phyloP scores from a whole-genome alignment of 2,329 filamentous ascomycete species.

The Colletotrichum sansevieriae region DNA sequence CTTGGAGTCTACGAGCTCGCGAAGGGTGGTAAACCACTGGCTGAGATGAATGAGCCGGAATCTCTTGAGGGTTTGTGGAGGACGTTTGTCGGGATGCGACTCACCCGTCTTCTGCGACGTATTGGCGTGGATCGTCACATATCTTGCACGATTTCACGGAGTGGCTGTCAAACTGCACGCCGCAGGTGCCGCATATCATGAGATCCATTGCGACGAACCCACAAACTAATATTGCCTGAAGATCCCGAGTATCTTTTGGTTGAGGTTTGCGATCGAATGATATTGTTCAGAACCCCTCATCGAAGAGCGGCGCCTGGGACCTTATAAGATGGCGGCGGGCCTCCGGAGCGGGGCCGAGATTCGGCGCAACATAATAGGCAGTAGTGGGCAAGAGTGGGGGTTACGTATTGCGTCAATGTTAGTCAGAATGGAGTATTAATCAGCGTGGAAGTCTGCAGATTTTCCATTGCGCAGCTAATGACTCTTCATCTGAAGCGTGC shows the following conservation, averaged over 20 bases:
- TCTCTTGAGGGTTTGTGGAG: background rate
- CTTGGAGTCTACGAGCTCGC: constrained; percentile 52
- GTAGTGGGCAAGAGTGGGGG: no score
- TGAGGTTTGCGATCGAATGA: no score
- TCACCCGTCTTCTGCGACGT: constrained; percentile 61
- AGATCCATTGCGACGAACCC: constrained; percentile 25
- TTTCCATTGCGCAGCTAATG: no score
- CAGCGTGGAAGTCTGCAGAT: background rate
- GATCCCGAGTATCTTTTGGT: background rate
- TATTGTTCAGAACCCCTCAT: no score
- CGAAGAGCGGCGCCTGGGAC: background rate
- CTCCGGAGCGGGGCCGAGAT: background rate
- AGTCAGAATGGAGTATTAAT: no score
- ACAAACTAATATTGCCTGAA: background rate
- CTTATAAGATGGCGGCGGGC: background rate
- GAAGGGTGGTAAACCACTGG: constrained; percentile 75
- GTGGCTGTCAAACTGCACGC: constrained; percentile 72
- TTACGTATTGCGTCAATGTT: no score
- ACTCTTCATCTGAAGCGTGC: no score
- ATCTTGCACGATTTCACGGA: constrained; percentile 72
- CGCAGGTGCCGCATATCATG: constrained; percentile 77
- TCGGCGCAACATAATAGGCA: no score
- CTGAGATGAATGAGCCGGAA: constrained; percentile 55
- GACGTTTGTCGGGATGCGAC: background rate
- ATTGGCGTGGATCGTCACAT: constrained; percentile 81